Evolutionary conservation across 75 land plant species (phyloP), one percentile per base, ranked within the genome.

Genomic region (Pseudotsuga menziesii): DNA sequence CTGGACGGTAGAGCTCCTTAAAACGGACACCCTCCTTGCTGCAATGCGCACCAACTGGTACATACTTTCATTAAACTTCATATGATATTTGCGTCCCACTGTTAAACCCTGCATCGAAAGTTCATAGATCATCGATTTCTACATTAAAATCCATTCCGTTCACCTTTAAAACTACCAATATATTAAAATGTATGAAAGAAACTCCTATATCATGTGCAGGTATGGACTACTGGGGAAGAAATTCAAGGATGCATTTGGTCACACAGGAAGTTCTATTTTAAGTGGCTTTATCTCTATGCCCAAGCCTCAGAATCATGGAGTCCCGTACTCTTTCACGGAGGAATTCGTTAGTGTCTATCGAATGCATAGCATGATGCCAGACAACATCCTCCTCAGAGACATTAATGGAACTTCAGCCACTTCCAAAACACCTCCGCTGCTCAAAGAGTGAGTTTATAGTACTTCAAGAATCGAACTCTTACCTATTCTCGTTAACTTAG

Each of bases 241-340:
- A 44, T 61, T 92, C 75, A 89, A 92, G 82, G 86, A 86, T 48
- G 56, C 15, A 4, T 77, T 87, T 74, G 94, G 94, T 4, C 89
- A 80, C 57, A 79, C 79, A 8, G 72, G 75, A 4, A 81, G 81
- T 17, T 63, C 78, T 27, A 29, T 83, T 26, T 70, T 87, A 4
- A 88, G 89, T 75, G 94, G 94, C 13, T 78, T 87, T 23, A 82
- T 92, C 23, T 92, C 90, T 20, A 62, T 82, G 59, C 75, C 52
- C 4, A 77, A 84, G 77, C 90, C 94, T 13, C 61, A 74, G 59
- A 86, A 89, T 79, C 92, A 92, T 82, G 92, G 90, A 22, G 83
- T 88, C 71, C 94, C 92, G 0, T 92, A 89, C 76, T 92, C 94
- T 14, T 83, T 92, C n/a, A 89, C 94, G 1, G 94, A 91, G 73